Evolutionary conservation across 345 rosid genomes (phyloP).

Genomic region (Rhodamnia rubescens): DNA sequence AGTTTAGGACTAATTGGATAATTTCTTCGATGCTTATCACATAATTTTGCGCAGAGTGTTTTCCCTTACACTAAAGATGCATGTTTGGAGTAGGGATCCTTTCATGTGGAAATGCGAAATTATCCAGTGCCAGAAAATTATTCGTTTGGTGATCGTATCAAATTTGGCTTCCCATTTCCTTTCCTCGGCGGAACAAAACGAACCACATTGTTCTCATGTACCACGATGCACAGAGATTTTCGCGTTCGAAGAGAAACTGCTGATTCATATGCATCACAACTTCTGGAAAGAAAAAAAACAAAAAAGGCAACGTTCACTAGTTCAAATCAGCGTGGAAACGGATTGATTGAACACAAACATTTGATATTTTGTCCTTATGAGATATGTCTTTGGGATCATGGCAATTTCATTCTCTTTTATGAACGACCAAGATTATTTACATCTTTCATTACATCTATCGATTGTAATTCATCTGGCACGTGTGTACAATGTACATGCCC

Average conservation of each 20-base stretch:
- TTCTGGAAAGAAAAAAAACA: neutral
- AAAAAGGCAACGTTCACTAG: neutral
- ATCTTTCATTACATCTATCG: too few relatives aligned
- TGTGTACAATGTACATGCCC: neutral
- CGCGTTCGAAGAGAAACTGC: neutral
- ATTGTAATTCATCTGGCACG: neutral
- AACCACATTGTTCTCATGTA: neutral
- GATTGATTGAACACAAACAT: neutral
- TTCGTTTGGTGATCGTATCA: neutral
- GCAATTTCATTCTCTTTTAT: neutral
- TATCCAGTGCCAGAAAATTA: neutral
- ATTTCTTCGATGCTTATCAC: too few relatives aligned
- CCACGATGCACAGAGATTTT: neutral
- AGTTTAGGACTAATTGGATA: too few relatives aligned
- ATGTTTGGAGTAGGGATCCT: neutral
- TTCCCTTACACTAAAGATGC: neutral
- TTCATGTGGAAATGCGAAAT: neutral
- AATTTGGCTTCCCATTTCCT: neutral
- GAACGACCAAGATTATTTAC: neutral
- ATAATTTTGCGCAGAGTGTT: neutral
- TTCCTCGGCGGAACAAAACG: neutral
- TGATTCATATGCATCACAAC: neutral
- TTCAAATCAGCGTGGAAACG: neutral
- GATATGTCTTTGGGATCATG: neutral
- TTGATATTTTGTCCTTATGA: neutral